A percentile compares a stretch with the other conserved stretches of the same genome.
phyloP scores from a whole-genome alignment of 2,329 filamentous ascomycete species.

The Calonectria hongkongensis region DNA sequence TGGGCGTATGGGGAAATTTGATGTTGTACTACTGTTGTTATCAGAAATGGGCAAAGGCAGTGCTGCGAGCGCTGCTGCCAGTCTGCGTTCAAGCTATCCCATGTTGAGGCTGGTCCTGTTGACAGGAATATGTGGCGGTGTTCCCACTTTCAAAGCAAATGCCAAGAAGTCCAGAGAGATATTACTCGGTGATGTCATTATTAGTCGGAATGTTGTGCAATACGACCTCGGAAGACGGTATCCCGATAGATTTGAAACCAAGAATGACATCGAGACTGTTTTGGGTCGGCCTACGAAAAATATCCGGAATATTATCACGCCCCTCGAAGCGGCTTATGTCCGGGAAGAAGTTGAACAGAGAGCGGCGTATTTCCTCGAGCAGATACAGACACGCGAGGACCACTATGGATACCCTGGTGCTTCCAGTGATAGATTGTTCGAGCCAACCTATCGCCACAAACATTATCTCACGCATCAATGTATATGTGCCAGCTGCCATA shows the following conservation, averaged over 20 bases:
- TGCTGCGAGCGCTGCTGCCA: conserved; percentile 52
- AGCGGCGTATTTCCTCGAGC: background rate
- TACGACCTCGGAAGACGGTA: conserved; percentile 54
- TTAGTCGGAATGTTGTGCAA: conserved; percentile 56
- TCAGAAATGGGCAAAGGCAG: conserved; percentile 55
- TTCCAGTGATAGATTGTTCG: conserved; percentile 53
- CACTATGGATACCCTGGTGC: conserved; percentile 52
- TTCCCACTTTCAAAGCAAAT: conserved; percentile 49
- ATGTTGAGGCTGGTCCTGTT: conserved; percentile 59
- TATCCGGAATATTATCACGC: conserved; percentile 27
- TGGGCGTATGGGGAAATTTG: conserved; percentile 54
- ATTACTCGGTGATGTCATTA: conserved; percentile 59
- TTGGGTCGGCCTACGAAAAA: conserved; percentile 41
- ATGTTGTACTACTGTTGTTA: conserved; percentile 57
- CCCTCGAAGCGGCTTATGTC: background rate
- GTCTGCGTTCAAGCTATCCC: conserved; percentile 58
- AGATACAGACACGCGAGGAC: background rate
- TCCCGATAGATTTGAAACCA: conserved; percentile 47
- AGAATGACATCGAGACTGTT: conserved; percentile 49
- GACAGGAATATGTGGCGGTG: conserved; percentile 64
- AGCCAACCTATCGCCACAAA: conserved; percentile 20
- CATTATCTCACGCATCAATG: background rate
- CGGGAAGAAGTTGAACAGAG: conserved; percentile 17
- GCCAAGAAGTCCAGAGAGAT: conserved; percentile 30
- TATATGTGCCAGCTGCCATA: background rate